Evolutionary conservation across 2,329 filamentous ascomycete genomes (phyloP), one percentile per base, ranked within the genome.

Genomic region (Fusarium sp.): DNA sequence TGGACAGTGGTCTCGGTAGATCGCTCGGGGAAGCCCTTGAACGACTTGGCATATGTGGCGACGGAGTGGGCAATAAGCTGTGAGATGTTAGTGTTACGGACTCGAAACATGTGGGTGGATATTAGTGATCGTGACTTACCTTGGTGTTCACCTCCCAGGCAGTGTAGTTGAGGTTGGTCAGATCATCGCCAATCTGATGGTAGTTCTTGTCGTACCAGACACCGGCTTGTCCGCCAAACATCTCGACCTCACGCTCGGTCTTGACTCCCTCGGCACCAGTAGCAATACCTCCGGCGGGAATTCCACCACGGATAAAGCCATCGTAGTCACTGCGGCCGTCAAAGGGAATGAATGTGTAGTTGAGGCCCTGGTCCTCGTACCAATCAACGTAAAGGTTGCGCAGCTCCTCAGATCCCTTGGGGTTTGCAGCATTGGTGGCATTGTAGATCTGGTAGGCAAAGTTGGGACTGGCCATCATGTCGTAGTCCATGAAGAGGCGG

Each of bases 271-370:
- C 92, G 2, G 92, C 92, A 39, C 92, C 92, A 3, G 92, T 93
- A 55, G 91, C 91, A 63, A 94, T 87, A 30, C 92, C 92, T 23
- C 92, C 91, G 1, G 87, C 87, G 0, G 92, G 90, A 41, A 94
- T 93, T 4, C 90, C 90, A 56, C 87, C 84, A 35, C 87, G 84
- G 72, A 94, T 90, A 81, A 95, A 94, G 2, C 88, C 90, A 50
- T 89, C 90, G 72, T 95, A 95, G 78, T 96, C 92, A 66, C 89
- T 92, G 60, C 92, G 88, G 8, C 92, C 92, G 71, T 93, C 90
- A 69, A 96, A 95, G 3, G 88, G 86, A 27, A 92, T 92, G 59
- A 91, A 87, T 1, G 88, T 91, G 75, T 89, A 90, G 77, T 89
- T 88, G 57, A 89, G 82, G 2, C 84, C 88, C 22, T 89, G 82